phyloP scores from a whole-genome alignment of 176 grass and related monocot genomes.

The Otatea glauca region DNA sequence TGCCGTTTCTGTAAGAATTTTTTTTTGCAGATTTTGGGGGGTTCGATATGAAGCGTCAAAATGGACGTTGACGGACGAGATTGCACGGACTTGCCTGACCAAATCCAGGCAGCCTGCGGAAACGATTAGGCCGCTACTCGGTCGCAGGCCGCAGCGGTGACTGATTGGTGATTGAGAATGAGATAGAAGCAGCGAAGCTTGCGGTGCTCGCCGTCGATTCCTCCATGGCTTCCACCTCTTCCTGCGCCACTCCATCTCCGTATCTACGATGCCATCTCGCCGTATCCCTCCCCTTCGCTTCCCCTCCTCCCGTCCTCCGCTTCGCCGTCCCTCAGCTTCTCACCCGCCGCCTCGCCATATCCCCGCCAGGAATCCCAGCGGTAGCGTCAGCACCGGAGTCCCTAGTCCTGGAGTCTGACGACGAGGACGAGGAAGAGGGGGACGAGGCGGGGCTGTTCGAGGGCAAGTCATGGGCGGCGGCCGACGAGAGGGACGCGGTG shows the following conservation, averaged over 20 bases:
- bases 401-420: conserved; percentile 45
- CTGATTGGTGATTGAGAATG: not conserved
- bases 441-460: conserved; percentile 34
- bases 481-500: conserved; percentile 60
- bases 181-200: conserved; percentile 35
- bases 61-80: too few relatives aligned
- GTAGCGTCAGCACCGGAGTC: conserved; percentile 41
- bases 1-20: too few relatives aligned
- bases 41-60: too few relatives aligned
- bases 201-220: conserved; percentile 23
- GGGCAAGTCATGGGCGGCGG: conserved; percentile 47
- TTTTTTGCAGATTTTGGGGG: too few relatives aligned
- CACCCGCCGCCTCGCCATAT: conserved; percentile 16
- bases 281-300: conserved; percentile 36
- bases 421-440: conserved; percentile 44
- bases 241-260: conserved; percentile 45
- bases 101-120: not conserved
- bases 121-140: conserved; percentile 49
- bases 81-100: too few relatives aligned
- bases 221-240: conserved; percentile 45
- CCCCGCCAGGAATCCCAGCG: not conserved
- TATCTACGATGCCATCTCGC: conserved; percentile 41
- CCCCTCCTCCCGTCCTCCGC: conserved; percentile 23
- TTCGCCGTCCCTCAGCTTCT: conserved; percentile 30
- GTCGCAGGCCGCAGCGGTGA: not conserved